Percentiles rank a stretch among this genome's conserved stretches.
Evolutionary conservation across 805 yeast species (phyloP).

Genomic region (Kuraishia borneana): DNA sequence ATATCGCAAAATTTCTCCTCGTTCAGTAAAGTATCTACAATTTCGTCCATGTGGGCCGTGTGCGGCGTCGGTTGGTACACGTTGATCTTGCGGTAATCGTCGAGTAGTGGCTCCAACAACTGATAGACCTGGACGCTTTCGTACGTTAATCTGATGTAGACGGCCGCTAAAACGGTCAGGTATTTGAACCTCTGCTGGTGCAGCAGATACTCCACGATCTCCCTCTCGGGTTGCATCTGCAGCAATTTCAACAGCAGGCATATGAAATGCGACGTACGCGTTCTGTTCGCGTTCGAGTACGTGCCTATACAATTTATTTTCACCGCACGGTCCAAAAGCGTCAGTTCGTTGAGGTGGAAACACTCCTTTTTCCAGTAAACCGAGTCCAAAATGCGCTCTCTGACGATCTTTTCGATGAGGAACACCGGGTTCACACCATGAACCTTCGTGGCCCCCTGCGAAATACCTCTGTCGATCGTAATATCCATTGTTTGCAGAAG

Average conservation of each 20-base stretch:
- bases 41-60: constrained; percentile 58
- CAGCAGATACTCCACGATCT: constrained; percentile 42
- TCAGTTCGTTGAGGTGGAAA: constrained; percentile 28
- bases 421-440: constrained; percentile 37
- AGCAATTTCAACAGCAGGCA: constrained; percentile 67
- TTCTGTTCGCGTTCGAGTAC: constrained; percentile 22
- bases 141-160: constrained; percentile 45
- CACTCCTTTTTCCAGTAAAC: constrained; percentile 49
- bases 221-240: constrained; percentile 60
- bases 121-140: constrained; percentile 33
- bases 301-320: constrained; percentile 38
- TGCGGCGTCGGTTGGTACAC: constrained; percentile 23
- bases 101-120: constrained; percentile 40
- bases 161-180: constrained; percentile 52
- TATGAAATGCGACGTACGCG: constrained; percentile 61
- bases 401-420: constrained; percentile 45
- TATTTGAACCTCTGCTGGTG: constrained; percentile 68
- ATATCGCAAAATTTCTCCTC: constrained; percentile 60
- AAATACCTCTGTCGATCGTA: constrained; percentile 23
- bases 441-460: constrained; percentile 12
- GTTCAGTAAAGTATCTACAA: constrained; percentile 48
- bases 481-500: no score
- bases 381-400: constrained; percentile 46
- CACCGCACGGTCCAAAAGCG: constrained; percentile 36
- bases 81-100: constrained; percentile 64